Percentiles rank a stretch among this genome's conserved stretches.
Evolutionary conservation across 805 yeast genomes (phyloP).

Genomic region (Kuraishia hungarica): DNA sequence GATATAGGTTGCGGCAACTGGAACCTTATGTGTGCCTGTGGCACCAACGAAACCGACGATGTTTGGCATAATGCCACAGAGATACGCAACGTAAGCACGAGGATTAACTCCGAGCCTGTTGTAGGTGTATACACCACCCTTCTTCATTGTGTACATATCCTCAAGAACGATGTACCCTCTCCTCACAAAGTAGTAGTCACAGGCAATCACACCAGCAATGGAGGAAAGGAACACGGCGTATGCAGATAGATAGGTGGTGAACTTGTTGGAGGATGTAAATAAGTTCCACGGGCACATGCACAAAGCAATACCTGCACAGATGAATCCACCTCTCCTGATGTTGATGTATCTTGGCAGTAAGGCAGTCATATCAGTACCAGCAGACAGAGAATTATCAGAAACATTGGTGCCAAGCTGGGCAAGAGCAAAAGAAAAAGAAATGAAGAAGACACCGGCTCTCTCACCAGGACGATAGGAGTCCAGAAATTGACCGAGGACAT

Average conservation of each 20-base stretch:
- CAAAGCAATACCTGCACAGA: slow-evolving; percentile 25
- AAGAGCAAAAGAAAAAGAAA: slow-evolving; percentile 48
- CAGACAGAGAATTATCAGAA: slow-evolving; percentile 50
- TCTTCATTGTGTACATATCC: slow-evolving; percentile 22
- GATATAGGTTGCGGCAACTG: slow-evolving; percentile 67
- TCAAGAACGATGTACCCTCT: slow-evolving; percentile 30
- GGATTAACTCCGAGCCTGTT: slow-evolving; percentile 29
- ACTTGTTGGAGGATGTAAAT: slow-evolving; percentile 25
- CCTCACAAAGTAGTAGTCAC: slow-evolving; percentile 28
- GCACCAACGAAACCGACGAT: slow-evolving; percentile 52
- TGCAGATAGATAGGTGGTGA: slow-evolving; percentile 27
- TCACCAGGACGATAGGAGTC: slow-evolving; percentile 38
- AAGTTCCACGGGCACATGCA: slow-evolving; percentile 28
- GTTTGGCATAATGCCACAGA: slow-evolving; percentile 34
- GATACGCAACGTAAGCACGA: slow-evolving; percentile 35
- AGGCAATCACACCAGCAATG: slow-evolving; percentile 25
- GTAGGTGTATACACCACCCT: slow-evolving; percentile 28
- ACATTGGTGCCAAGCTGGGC: slow-evolving; percentile 62
- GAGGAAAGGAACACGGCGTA: slow-evolving; percentile 28
- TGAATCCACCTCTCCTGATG: slow-evolving; percentile 48
- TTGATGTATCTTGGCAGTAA: slow-evolving; percentile 42
- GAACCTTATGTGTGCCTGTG: slow-evolving; percentile 59
- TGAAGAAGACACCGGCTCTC: slow-evolving; percentile 62
- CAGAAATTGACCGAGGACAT: slow-evolving; percentile 40
- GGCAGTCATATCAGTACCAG: slow-evolving; percentile 51